Evolutionary conservation across 352 stramenopile species (phyloP), one percentile per base, ranked within the genome.

Genomic region (Phytophthora pisi): DNA sequence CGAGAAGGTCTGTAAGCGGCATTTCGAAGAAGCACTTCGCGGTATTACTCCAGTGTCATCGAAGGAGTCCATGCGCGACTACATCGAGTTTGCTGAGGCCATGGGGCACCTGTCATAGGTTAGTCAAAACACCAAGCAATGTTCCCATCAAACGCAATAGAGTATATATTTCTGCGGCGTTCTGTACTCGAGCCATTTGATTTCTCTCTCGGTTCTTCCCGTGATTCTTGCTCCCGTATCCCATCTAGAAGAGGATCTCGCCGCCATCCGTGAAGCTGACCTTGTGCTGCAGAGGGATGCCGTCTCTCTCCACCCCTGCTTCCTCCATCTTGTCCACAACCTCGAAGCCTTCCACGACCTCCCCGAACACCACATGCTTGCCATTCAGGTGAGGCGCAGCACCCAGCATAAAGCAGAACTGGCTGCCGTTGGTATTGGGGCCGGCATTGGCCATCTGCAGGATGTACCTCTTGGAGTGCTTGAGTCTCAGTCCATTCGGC

Each of bases 351-450:
- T 93, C 88, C 13, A 95, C 77, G 34, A 96, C 83, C 62, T 95
- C 80, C n/a, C 88, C 88, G 66, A 96, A 96, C 24, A 96, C 83
- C 23, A 93, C 86, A 62, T 96, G 88, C 54, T 90, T 81, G 61
- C 88, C 88, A 62, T 96, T 92, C 40, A 96, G 69, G 70, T 93
- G 83, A 23, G 83, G 83, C 40, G 83, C 71, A 0, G 85, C 61
- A 46, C 75, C 78, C 51, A 96, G 66, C 86, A 95, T 99, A 60
- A 99, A 99, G 80, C 99, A 99, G 78, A 99, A 99, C 80, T 99
- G 98, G 56, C 86, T 98, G 24, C 98, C 97, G 71, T 99, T 99
- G 5, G 98, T 99, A 77, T 98, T 95, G 20, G 81, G 88, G 0
- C 98, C 98, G 36, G 91, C 87, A 75, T 99, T 99, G 31, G 98